A percentile compares a stretch with the other conserved stretches of the same genome.
These are phyloP conservation scores for Wickerhamiella nectarea DNA, from an alignment of 805 yeast genomes.

Conservation along the genomic window DNA sequence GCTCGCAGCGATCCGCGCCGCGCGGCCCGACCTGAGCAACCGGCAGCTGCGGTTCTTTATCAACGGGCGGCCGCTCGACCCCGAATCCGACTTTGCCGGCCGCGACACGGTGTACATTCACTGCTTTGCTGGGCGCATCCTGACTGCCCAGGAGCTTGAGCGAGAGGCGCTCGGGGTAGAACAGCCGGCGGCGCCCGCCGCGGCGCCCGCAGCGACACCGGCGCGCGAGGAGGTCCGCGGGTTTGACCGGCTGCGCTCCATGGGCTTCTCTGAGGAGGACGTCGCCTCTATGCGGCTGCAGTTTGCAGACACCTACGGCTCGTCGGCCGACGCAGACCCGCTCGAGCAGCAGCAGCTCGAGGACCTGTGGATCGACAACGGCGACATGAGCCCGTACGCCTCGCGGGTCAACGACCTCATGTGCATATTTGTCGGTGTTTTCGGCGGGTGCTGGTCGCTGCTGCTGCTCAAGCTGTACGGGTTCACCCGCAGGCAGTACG, in stretches of 20 bases:
- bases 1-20: conserved; percentile 32
- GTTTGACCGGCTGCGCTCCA: conserved; percentile 67
- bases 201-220: conserved; percentile 34
- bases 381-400: conserved; percentile 33
- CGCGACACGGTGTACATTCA: conserved; percentile 46
- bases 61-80: conserved; percentile 52
- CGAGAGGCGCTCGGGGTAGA: conserved; percentile 42
- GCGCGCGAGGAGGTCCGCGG: conserved; percentile 65
- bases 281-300: conserved; percentile 59
- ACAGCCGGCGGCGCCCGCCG: conserved; percentile 14
- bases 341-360: conserved; percentile 34
- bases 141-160: conserved; percentile 40
- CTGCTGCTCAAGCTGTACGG: conserved; percentile 31
- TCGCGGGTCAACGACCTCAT: conserved; percentile 18
- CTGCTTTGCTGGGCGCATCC: conserved; percentile 60
- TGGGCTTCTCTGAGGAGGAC: conserved; percentile 74
- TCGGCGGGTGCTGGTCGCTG: conserved; percentile 59
- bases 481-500: neutral
- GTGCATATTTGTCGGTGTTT: conserved; percentile 50
- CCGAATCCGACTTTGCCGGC: conserved; percentile 36
- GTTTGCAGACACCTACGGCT: conserved; percentile 55
- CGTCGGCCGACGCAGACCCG: conserved; percentile 12
- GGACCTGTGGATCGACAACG: conserved; percentile 79
- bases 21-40: conserved; percentile 27
- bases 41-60: conserved; percentile 51